phyloP scores from a whole-genome alignment of 768 basidiomycete genomes.

The Russula compacta region DNA sequence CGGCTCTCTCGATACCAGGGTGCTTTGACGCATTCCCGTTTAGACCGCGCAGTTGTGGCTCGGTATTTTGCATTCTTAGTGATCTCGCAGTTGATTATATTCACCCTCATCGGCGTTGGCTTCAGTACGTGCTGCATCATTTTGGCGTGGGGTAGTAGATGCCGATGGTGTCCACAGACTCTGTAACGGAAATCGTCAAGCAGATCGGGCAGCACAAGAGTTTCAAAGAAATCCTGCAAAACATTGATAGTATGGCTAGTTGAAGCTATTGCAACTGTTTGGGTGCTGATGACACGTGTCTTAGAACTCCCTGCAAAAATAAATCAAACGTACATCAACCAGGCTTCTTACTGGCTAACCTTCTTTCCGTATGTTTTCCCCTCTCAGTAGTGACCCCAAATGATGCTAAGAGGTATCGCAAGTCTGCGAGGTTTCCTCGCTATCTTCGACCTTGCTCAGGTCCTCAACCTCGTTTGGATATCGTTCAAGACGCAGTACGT shows the following conservation, averaged over 20 bases:
- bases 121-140: conserved; percentile 49
- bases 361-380: conserved; percentile 72
- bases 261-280: not conserved
- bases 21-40: conserved; percentile 57
- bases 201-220: conserved; percentile 42
- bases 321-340: conserved; percentile 83
- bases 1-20: conserved; percentile 67
- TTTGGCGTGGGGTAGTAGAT: not conserved
- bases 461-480: conserved; percentile 80
- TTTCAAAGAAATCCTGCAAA: conserved; percentile 37
- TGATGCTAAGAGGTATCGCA: conserved; percentile 5
- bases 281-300: not conserved
- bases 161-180: conserved; percentile 21
- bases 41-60: conserved; percentile 86
- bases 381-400: not conserved
- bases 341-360: conserved; percentile 87
- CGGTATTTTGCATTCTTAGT: conserved; percentile 93
- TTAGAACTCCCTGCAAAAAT: conserved; percentile 62
- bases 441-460: conserved; percentile 92
- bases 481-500: conserved; percentile 75
- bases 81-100: conserved; percentile 88
- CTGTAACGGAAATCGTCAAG: conserved; percentile 34
- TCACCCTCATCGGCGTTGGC: conserved; percentile 83
- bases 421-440: conserved; percentile 91
- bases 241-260: conserved; percentile 33